Evolutionary conservation across 179 eudicot genomes (phyloP).

Genomic region (Silene vulgaris): DNA sequence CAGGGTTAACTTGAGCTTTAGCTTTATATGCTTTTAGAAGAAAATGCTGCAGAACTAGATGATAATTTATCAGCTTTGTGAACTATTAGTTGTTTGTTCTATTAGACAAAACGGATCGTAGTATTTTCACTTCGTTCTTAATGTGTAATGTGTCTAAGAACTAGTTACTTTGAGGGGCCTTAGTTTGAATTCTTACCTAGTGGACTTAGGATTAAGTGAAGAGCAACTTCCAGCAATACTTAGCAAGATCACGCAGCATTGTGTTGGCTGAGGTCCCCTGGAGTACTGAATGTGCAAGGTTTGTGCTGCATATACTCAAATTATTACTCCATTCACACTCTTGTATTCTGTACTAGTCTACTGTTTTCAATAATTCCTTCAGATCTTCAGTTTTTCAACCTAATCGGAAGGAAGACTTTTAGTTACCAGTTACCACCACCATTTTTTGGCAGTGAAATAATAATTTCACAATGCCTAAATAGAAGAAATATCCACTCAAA

Average conservation of each 20-base stretch:
- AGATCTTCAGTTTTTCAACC: slow-evolving; percentile 6
- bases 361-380: neutral
- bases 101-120: too few species aligned
- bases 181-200: slow-evolving; percentile 19
- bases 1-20: neutral
- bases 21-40: neutral
- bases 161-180: slow-evolving; percentile 16
- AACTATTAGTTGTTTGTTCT: too few species aligned
- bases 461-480: too few species aligned
- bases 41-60: neutral
- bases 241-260: slow-evolving; percentile 21
- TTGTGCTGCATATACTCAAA: slow-evolving; percentile 21
- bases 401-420: neutral
- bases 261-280: slow-evolving; percentile 20
- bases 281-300: slow-evolving; percentile 24
- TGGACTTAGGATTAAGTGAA: slow-evolving; percentile 19
- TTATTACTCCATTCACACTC: slow-evolving; percentile 6
- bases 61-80: neutral
- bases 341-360: slow-evolving; percentile 6
- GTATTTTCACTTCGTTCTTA: neutral
- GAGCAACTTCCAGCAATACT: slow-evolving; percentile 28
- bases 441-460: slow-evolving; percentile 5
- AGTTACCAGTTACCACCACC: neutral
- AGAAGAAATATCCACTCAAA: slow-evolving; percentile 1
- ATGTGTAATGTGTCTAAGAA: slow-evolving; percentile 7